These are phyloP conservation scores for Leccinum uliginosum DNA, from an alignment of 768 basidiomycete species.

Conservation along the genomic window DNA sequence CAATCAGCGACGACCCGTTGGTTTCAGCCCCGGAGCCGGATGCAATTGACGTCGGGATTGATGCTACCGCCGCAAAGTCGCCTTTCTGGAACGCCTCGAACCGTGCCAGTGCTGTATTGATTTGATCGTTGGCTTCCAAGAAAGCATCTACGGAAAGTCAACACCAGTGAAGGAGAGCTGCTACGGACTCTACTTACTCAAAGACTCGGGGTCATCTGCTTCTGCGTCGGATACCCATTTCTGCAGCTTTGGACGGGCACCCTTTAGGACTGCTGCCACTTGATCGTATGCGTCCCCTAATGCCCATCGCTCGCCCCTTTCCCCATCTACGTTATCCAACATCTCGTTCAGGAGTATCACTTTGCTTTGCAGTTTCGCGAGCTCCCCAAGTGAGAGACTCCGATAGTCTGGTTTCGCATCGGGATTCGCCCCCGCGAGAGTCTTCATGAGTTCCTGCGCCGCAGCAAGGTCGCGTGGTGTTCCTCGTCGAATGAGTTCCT, in stretches of 20 bases:
- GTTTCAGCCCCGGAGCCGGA: constrained; percentile 21
- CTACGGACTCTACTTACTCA: constrained; percentile 50
- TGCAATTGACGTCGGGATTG: constrained; percentile 59
- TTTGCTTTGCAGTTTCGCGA: constrained; percentile 92
- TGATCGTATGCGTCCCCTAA: constrained; percentile 95
- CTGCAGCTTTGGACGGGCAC: constrained; percentile 90
- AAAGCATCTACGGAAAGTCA: constrained; percentile 65
- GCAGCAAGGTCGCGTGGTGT: constrained; percentile 93
- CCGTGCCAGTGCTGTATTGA: constrained; percentile 85
- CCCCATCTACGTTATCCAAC: constrained; percentile 83
- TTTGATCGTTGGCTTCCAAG: constrained; percentile 95
- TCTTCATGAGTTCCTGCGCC: constrained; percentile 97
- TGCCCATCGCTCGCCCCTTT: constrained; percentile 73
- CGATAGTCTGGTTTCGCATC: constrained; percentile 94
- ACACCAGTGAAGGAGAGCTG: background rate
- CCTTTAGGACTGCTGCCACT: constrained; percentile 77
- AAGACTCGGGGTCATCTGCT: constrained; percentile 81
- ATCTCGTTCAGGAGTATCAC: constrained; percentile 96
- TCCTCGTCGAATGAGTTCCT: constrained; percentile 93
- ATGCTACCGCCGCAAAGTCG: constrained; percentile 71
- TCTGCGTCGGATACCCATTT: constrained; percentile 97
- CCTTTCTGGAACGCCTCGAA: constrained; percentile 94
- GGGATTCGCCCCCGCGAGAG: constrained; percentile 90
- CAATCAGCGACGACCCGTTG: constrained; percentile 58
- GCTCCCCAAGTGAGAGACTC: constrained; percentile 80